Evolutionary conservation across 2,329 filamentous ascomycete genomes (phyloP).

Genomic region (Monosporascus sp.): DNA sequence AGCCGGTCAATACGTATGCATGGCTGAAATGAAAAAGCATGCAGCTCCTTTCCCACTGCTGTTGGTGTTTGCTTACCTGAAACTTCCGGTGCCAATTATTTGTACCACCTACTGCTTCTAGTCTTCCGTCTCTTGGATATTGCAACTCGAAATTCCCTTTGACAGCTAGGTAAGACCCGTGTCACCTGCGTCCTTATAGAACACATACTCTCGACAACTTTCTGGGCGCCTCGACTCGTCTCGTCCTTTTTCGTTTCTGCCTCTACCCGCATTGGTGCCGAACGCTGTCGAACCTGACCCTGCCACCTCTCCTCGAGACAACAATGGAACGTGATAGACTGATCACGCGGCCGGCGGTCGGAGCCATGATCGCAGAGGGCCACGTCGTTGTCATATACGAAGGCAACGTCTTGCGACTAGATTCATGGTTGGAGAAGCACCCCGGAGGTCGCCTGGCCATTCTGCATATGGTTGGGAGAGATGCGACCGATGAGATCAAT

Average conservation of each 20-base stretch:
- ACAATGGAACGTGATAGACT: constrained; percentile 32
- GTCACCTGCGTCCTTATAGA: neutral
- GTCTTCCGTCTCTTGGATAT: neutral
- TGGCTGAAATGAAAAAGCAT: neutral
- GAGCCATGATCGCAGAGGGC: constrained; percentile 49
- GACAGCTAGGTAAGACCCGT: neutral
- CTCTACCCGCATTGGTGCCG: neutral
- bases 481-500: constrained; percentile 55
- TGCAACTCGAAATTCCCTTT: neutral
- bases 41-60: neutral
- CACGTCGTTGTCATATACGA: constrained; percentile 52
- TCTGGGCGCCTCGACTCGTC: neutral
- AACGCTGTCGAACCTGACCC: neutral
- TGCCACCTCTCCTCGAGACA: neutral
- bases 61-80: neutral
- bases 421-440: constrained; percentile 53
- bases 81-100: neutral
- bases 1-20: neutral
- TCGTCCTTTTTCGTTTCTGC: neutral
- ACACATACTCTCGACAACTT: too few relatives aligned
- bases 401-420: constrained; percentile 48
- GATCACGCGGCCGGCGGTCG: constrained; percentile 40
- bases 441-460: constrained; percentile 56
- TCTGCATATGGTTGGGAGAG: constrained; percentile 55
- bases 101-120: neutral